phyloP scores from a whole-genome alignment of 2,329 filamentous ascomycete genomes.

The Cladosporium oxysporum region DNA sequence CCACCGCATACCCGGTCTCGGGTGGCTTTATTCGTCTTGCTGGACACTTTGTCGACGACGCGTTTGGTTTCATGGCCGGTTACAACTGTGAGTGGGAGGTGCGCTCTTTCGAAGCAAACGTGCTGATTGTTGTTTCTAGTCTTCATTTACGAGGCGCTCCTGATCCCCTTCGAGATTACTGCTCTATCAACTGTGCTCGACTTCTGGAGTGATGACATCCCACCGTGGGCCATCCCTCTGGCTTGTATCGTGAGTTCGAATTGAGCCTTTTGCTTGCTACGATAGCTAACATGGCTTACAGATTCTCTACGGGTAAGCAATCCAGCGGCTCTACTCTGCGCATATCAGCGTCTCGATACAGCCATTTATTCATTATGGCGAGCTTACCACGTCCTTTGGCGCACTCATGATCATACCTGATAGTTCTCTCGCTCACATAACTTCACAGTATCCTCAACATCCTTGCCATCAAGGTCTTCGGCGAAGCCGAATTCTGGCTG shows the following conservation, averaged over 20 bases:
- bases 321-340: background rate
- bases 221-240: conserved; percentile 44
- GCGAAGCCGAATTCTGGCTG: conserved; percentile 53
- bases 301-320: conserved; percentile 15
- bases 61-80: conserved; percentile 58
- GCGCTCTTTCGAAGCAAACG: too few relatives aligned
- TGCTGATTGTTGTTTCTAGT: conserved; percentile 35
- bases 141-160: conserved; percentile 53
- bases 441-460: conserved; percentile 43
- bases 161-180: conserved; percentile 56
- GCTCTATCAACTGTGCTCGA: conserved; percentile 43
- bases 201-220: conserved; percentile 49
- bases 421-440: background rate
- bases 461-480: conserved; percentile 48
- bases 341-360: background rate
- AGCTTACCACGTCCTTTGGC: too few relatives aligned
- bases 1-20: conserved; percentile 61
- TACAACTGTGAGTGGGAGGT: conserved; percentile 38
- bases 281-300: background rate
- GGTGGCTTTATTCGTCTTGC: conserved; percentile 66
- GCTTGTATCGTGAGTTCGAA: conserved; percentile 37
- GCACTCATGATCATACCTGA: background rate
- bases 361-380: background rate
- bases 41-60: conserved; percentile 65
- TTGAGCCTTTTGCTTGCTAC: background rate